Base-by-base conservation (phyloP, 495 filamentous ascomycete genomes). In the Aspergillus heteromorphus region DNA sequence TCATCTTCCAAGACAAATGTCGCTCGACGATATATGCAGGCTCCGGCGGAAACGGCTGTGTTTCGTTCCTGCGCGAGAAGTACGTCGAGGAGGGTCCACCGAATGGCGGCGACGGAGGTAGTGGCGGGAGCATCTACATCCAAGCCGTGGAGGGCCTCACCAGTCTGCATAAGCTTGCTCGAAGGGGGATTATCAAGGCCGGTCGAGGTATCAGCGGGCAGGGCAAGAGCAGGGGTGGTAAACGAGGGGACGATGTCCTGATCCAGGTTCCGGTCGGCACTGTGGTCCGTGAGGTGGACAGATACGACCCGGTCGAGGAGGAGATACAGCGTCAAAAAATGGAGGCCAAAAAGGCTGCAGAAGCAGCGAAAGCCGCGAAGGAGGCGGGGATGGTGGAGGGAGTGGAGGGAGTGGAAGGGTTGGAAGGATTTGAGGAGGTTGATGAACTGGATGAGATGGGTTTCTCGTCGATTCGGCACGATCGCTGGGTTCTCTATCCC, bases 41-140 rank as follows among this genome's bases (percentile, higher is more conserved):
- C 5, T 60, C 77, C 20, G 93, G 93, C 14, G 93, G 93, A 0
- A 80, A 96, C 60, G 93, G 93, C 48, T 98, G 93, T 65, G 87
- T 96, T 48, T 92, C 93, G 0, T 98, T 95, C 67, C 74, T 95
- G 34, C 84, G 91, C 2, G 93, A 98, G 60, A 91, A 91, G 54
- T 97, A 83, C 67, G 76, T 96, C 19, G 79, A 83, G 43, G 80
- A 90, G 50, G 93, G 93, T 0, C 92, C 92, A n/a, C 78, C 93
- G n/a, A 97, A 97, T 69, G 95, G 93, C 45, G 93, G 93, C 45
- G 90, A 97, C 68, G 93, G 93, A 25, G 93, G 93, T 13, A 87
- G 80, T 48, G 93, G 93, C 42, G 93, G 93, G 17, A 92, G 85
- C 61, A 74, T 98, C 56, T 97, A 93, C 73, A 93, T 98, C 51